These are phyloP conservation scores for Nitzschia putrida DNA, from an alignment of 108 stramenopile genomes.

Conservation along the genomic window DNA sequence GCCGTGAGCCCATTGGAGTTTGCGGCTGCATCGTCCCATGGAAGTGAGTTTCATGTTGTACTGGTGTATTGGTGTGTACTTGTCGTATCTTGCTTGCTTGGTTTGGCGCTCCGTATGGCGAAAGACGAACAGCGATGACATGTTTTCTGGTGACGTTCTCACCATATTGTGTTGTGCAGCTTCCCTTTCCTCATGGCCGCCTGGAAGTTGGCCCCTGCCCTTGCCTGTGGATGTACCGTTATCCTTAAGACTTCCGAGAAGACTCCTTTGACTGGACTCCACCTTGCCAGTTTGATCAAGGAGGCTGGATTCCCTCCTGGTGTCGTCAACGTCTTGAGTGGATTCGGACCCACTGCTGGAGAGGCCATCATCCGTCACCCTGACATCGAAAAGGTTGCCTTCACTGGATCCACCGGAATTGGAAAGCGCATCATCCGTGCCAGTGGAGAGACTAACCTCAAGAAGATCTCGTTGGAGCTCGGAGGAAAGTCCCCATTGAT, in stretches of 20 bases:
- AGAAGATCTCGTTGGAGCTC: conserved; percentile 80
- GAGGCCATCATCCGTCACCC: conserved; percentile 20
- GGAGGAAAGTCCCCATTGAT: conserved; percentile 94
- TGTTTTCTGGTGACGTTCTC: not conserved
- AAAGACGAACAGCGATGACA: not conserved
- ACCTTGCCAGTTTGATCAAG: conserved; percentile 34
- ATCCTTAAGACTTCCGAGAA: conserved; percentile 80
- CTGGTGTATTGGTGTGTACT: no score
- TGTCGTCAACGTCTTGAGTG: conserved; percentile 62
- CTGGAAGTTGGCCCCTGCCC: conserved; percentile 86
- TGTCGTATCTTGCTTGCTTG: no score
- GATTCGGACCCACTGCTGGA: conserved; percentile 32
- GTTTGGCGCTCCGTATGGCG: no score
- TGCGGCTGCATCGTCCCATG: conserved; percentile 77
- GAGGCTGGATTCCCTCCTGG: no score
- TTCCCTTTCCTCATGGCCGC: conserved; percentile 76
- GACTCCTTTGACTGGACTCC: conserved; percentile 68
- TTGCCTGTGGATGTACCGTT: conserved; percentile 70
- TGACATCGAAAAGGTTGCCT: conserved; percentile 56
- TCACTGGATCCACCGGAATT: conserved; percentile 77
- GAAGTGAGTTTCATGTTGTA: conserved; percentile 66
- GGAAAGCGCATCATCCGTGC: no score
- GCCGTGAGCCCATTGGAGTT: no score
- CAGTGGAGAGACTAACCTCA: conserved; percentile 41
- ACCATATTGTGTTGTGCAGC: not conserved